Conservation (phyloP, 2,329 filamentous ascomycete species). For the Cordyceps farinosa region DNA sequence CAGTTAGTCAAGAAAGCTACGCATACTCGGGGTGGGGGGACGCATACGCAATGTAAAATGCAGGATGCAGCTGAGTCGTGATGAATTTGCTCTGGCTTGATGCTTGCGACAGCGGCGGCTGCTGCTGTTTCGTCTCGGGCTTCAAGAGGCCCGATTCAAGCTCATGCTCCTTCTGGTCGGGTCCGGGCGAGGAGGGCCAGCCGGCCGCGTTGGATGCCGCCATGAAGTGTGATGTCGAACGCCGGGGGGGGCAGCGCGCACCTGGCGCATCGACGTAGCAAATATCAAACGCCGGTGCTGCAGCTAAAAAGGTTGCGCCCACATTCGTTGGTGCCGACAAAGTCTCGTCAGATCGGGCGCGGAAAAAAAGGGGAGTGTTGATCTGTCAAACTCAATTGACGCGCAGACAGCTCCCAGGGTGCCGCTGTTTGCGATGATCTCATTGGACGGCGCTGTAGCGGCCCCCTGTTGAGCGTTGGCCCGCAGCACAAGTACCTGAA, state of each 20-base stretch:
- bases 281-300: background rate
- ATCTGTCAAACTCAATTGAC: slow-evolving; percentile 8
- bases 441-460: background rate
- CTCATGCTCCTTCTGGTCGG: background rate
- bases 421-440: background rate
- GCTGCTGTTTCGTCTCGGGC: background rate
- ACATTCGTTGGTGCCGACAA: background rate
- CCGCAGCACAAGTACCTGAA: background rate
- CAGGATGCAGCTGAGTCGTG: background rate
- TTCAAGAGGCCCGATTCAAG: slow-evolving; percentile 1
- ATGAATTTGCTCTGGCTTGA: background rate
- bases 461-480: background rate
- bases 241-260: background rate
- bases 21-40: background rate
- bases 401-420: background rate
- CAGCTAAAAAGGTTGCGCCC: background rate
- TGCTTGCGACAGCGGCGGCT: background rate
- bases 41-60: slow-evolving; percentile 10
- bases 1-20: background rate
- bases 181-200: background rate
- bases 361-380: background rate
- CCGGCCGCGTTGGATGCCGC: background rate
- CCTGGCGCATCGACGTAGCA: background rate
- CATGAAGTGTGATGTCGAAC: background rate
- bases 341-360: background rate